phyloP scores from a whole-genome alignment of 768 basidiomycete species.

The Mycena albidolilacea region DNA sequence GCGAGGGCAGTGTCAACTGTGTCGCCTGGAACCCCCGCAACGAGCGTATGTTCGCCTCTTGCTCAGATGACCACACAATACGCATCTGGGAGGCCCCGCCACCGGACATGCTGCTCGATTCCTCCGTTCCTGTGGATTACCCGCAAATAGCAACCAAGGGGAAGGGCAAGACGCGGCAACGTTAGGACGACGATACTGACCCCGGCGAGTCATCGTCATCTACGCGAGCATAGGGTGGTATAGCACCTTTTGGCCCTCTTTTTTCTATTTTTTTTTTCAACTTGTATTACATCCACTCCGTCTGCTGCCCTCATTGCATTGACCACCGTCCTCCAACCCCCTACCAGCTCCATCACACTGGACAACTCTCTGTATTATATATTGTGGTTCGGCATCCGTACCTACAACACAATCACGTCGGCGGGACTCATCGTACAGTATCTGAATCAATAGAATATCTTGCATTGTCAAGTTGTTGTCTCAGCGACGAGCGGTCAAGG shows the following conservation, averaged over 20 bases:
- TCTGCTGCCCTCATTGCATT: conserved; percentile 24
- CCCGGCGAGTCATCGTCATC: conserved; percentile 27
- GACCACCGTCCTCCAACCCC: background rate
- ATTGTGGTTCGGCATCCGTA: conserved; percentile 16
- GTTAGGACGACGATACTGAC: conserved; percentile 40
- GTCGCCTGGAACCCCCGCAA: conserved; percentile 97
- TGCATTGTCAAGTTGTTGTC: conserved; percentile 4
- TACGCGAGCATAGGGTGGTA: conserved; percentile 10
- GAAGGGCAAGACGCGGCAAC: conserved; percentile 40
- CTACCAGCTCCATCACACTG: conserved; percentile 17
- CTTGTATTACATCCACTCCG: conserved; percentile 32
- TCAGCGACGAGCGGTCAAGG: background rate
- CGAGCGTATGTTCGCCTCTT: conserved; percentile 94
- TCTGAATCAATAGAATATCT: conserved; percentile 34
- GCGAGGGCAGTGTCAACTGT: conserved; percentile 92
- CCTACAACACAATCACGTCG: conserved; percentile 27
- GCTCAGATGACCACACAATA: conserved; percentile 93
- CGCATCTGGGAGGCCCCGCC: conserved; percentile 87
- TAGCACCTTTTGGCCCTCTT: too few species aligned
- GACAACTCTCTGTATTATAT: conserved; percentile 30
- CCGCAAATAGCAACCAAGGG: conserved; percentile 38
- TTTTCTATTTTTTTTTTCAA: background rate
- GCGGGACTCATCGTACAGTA: conserved; percentile 34
- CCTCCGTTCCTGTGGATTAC: conserved; percentile 35
- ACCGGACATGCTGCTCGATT: conserved; percentile 35